A percentile compares a stretch with the other conserved stretches of the same genome.
phyloP scores from a whole-genome alignment of 1,284 basidiomycete genomes.

The Trichosporon coremiiforme region DNA sequence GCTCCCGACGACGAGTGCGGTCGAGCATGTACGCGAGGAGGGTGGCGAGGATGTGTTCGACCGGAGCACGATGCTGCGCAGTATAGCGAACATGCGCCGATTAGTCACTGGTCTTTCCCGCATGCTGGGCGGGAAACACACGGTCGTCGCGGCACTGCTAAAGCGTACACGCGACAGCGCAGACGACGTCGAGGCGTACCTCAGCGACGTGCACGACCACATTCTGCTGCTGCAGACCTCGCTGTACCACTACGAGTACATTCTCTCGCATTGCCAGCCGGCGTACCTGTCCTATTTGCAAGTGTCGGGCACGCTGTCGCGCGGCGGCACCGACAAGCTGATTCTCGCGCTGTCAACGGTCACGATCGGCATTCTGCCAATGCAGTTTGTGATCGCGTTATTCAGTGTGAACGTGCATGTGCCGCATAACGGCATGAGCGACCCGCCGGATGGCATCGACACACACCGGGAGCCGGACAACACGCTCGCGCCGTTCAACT shows the following conservation, averaged over 20 bases:
- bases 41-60: conserved; percentile 44
- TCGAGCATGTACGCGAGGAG: conserved; percentile 31
- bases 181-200: conserved; percentile 77
- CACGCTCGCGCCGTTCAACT: conserved; percentile 38
- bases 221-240: conserved; percentile 84
- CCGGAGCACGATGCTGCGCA: conserved; percentile 61
- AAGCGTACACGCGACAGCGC: conserved; percentile 65
- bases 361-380: conserved; percentile 69
- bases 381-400: conserved; percentile 66
- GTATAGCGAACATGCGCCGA: conserved; percentile 78
- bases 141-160: conserved; percentile 76
- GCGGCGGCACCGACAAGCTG: conserved; percentile 67
- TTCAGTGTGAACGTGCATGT: conserved; percentile 65
- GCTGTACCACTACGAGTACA: conserved; percentile 83
- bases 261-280: conserved; percentile 83
- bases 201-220: conserved; percentile 94
- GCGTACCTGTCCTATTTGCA: conserved; percentile 79
- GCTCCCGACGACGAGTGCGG: conserved; percentile 38
- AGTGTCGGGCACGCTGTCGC: conserved; percentile 65
- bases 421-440: conserved; percentile 55
- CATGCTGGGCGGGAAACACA: conserved; percentile 76
- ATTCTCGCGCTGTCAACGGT: conserved; percentile 70
- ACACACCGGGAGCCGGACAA: conserved; percentile 42
- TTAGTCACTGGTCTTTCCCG: conserved; percentile 80
- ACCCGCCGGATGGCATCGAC: conserved; percentile 22